Evolutionary conservation across 805 yeast species (phyloP).

Genomic region (Ogataea naganishii): DNA sequence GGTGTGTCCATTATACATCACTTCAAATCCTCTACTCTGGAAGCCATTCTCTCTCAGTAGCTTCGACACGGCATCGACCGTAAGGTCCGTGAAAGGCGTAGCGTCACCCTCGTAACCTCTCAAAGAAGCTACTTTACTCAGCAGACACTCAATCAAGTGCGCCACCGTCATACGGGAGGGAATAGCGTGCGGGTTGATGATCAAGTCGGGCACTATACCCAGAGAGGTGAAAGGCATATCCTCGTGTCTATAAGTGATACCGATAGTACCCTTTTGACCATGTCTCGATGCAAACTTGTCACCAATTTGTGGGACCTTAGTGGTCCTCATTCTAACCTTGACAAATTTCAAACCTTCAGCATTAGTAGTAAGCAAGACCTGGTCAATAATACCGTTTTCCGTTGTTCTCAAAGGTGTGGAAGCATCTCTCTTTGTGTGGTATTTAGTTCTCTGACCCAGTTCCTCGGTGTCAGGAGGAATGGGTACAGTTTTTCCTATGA

Average conservation of each 20-base stretch:
- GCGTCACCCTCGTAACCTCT: constrained; percentile 99
- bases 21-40: constrained; percentile 97
- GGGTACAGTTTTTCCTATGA: constrained; percentile 98
- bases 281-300: constrained; percentile 99
- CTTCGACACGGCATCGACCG: constrained; percentile 93
- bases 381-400: constrained; percentile 97
- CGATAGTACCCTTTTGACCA: constrained; percentile 99
- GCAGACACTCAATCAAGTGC: constrained; percentile 94
- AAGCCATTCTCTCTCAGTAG: constrained; percentile 91
- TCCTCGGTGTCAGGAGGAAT: constrained; percentile 99
- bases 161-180: constrained; percentile 99
- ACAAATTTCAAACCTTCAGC: constrained; percentile 98
- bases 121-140: constrained; percentile 89
- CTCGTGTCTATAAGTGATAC: constrained; percentile 96
- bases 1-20: constrained; percentile 98
- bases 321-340: constrained; percentile 97
- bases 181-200: constrained; percentile 98
- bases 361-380: constrained; percentile 91
- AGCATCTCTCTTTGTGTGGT: constrained; percentile 97
- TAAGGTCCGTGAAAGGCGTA: constrained; percentile 96
- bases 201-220: constrained; percentile 95
- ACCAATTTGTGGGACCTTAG: constrained; percentile 98
- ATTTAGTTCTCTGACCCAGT: constrained; percentile 96
- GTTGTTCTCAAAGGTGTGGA: constrained; percentile 95
- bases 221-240: constrained; percentile 97